Evolutionary conservation across 2,329 filamentous ascomycete genomes (phyloP).

Genomic region (Pseudogymnoascus sp.): DNA sequence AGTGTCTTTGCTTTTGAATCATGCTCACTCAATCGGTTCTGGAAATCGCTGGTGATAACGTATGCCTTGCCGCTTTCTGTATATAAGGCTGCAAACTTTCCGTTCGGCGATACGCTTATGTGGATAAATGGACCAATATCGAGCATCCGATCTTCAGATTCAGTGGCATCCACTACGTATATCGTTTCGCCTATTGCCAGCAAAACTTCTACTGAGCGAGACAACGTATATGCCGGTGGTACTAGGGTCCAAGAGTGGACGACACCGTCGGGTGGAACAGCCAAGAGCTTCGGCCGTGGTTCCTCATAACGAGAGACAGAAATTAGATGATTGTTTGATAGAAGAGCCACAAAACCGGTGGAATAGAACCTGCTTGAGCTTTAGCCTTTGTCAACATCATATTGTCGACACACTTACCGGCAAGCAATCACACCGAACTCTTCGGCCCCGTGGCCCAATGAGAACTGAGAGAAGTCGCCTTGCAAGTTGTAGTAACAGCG

Average conservation of each 20-base stretch:
- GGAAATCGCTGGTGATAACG: slow-evolving; percentile 92
- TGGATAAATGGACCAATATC: slow-evolving; percentile 90
- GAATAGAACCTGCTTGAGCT: slow-evolving; percentile 59
- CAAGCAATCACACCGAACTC: slow-evolving; percentile 82
- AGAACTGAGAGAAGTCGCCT: slow-evolving; percentile 91
- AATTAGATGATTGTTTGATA: slow-evolving; percentile 80
- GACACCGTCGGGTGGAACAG: slow-evolving; percentile 64
- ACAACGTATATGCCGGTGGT: slow-evolving; percentile 78
- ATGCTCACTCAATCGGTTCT: slow-evolving; percentile 84
- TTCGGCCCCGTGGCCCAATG: slow-evolving; percentile 80
- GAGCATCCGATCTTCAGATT: slow-evolving; percentile 83
- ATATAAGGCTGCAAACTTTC: slow-evolving; percentile 80
- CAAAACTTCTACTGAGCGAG: slow-evolving; percentile 85
- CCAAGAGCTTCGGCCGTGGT: slow-evolving; percentile 76
- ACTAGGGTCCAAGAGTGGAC: slow-evolving; percentile 87
- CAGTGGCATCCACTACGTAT: slow-evolving; percentile 76
- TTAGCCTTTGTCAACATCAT: neutral
- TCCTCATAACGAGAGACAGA: slow-evolving; percentile 86
- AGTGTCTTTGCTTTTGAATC: slow-evolving; percentile 77
- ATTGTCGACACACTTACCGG: slow-evolving; percentile 33
- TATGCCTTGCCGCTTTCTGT: slow-evolving; percentile 77
- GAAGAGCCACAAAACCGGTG: slow-evolving; percentile 82
- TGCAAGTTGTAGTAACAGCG: slow-evolving; percentile 83
- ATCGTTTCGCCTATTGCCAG: slow-evolving; percentile 78
- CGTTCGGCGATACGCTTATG: slow-evolving; percentile 84